A percentile compares a stretch with the other conserved stretches of the same genome.
Evolutionary conservation across 352 stramenopile genomes (phyloP).

Genomic region (Phytophthora ohioensis): DNA sequence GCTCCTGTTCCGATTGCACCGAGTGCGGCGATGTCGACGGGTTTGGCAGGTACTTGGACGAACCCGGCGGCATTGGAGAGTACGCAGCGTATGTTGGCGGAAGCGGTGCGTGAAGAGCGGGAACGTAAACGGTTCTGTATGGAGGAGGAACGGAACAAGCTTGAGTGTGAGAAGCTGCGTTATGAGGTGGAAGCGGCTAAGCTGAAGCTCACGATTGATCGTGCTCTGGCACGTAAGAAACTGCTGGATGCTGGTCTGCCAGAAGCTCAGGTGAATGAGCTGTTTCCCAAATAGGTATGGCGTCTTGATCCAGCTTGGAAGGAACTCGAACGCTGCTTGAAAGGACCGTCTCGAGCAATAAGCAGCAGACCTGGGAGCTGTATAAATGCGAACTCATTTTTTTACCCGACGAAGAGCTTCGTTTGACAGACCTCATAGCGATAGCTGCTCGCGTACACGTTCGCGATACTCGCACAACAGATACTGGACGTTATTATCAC

Average conservation of each 20-base stretch:
- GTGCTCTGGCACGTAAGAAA: slow-evolving; percentile 59
- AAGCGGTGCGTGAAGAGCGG: slow-evolving; percentile 71
- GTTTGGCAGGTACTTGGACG: slow-evolving; percentile 29
- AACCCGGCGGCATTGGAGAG: slow-evolving; percentile 52
- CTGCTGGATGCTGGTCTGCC: slow-evolving; percentile 61
- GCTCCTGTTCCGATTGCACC: slow-evolving; percentile 6
- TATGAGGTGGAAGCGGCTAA: slow-evolving; percentile 64
- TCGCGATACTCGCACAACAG: slow-evolving; percentile 71
- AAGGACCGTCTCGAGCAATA: neutral
- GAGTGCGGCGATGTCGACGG: slow-evolving; percentile 21
- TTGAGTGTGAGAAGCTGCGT: slow-evolving; percentile 75
- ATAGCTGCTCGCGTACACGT: slow-evolving; percentile 42
- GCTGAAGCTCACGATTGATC: slow-evolving; percentile 62
- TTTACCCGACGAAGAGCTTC: neutral
- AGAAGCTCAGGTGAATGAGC: slow-evolving; percentile 46
- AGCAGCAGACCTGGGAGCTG: slow-evolving; percentile 1
- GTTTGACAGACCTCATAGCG: slow-evolving; percentile 7
- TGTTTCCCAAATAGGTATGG: slow-evolving; percentile 30
- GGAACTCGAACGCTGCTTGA: neutral
- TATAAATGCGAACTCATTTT: slow-evolving; percentile 29
- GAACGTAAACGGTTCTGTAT: slow-evolving; percentile 70
- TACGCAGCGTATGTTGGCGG: slow-evolving; percentile 57
- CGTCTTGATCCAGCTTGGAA: neutral
- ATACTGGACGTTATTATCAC: slow-evolving; percentile 66
- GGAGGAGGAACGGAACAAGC: slow-evolving; percentile 63